phyloP scores from a whole-genome alignment of 78 protist species.

The Dictyostelium citrinum region DNA sequence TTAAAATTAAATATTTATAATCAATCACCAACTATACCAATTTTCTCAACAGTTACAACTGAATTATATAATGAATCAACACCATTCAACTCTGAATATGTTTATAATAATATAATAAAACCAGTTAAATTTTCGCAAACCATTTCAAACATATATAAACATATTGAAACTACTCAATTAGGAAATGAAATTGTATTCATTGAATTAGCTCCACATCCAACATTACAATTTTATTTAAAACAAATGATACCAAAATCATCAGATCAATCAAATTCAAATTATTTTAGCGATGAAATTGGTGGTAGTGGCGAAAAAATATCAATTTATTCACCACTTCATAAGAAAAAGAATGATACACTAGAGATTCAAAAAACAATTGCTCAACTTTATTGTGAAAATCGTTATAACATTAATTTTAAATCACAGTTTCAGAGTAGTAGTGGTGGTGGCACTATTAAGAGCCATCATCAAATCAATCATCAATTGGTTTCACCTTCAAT shows the following conservation, averaged over 20 bases:
- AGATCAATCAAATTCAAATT: too few species aligned
- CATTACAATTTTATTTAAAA: background rate
- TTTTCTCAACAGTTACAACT: conserved; percentile 43
- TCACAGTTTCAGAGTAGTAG: too few species aligned
- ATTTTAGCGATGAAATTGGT: too few species aligned
- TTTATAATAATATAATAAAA: too few species aligned
- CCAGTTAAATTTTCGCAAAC: conserved; percentile 3
- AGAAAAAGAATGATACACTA: background rate
- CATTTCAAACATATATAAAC: background rate
- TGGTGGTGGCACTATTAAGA: too few species aligned
- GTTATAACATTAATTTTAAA: background rate
- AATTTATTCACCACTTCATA: background rate
- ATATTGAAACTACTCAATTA: background rate
- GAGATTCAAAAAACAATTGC: background rate
- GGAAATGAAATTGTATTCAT: background rate
- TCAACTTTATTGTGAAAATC: background rate
- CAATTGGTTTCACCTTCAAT: too few species aligned
- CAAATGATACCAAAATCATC: background rate
- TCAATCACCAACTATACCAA: conserved; percentile 13
- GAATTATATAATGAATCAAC: background rate
- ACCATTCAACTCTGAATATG: too few species aligned
- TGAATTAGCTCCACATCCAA: conserved; percentile 56
- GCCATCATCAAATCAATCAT: too few species aligned
- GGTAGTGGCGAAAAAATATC: too few species aligned
- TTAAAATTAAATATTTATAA: background rate